phyloP scores from a whole-genome alignment of 2,329 filamentous ascomycete genomes.

The Alternaria sp. region DNA sequence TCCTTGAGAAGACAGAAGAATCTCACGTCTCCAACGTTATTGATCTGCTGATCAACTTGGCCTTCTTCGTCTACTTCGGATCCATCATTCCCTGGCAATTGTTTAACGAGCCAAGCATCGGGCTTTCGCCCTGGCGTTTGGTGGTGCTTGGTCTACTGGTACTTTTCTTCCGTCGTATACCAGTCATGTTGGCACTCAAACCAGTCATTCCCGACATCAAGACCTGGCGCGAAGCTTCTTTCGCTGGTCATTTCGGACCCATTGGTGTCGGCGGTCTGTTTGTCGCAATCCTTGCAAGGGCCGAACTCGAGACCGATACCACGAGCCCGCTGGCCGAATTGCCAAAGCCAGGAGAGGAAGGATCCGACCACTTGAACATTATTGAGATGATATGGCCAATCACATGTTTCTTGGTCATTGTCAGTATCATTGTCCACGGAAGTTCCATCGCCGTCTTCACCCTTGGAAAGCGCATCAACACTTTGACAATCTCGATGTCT shows the following conservation, averaged over 20 bases:
- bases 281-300: constrained; percentile 87
- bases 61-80: constrained; percentile 97
- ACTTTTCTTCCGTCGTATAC: constrained; percentile 93
- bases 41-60: constrained; percentile 92
- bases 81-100: constrained; percentile 96
- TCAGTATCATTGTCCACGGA: constrained; percentile 93
- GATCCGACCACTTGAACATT: constrained; percentile 70
- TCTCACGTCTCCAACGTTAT: constrained; percentile 99
- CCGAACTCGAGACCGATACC: constrained; percentile 80
- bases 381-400: constrained; percentile 95
- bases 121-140: constrained; percentile 84
- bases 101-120: constrained; percentile 75
- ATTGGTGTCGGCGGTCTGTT: constrained; percentile 98
- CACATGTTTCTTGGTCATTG: constrained; percentile 89
- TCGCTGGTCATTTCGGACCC: constrained; percentile 96
- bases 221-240: constrained; percentile 95
- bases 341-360: constrained; percentile 55
- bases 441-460: constrained; percentile 99
- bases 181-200: constrained; percentile 90
- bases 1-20: constrained; percentile 96
- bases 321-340: constrained; percentile 75
- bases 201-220: constrained; percentile 96
- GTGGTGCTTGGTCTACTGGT: constrained; percentile 95
- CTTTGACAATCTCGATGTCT: constrained; percentile 90
- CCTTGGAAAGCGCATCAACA: constrained; percentile 97